Conservation (phyloP, 2,329 filamentous ascomycete species). For the Beauveria australis region DNA sequence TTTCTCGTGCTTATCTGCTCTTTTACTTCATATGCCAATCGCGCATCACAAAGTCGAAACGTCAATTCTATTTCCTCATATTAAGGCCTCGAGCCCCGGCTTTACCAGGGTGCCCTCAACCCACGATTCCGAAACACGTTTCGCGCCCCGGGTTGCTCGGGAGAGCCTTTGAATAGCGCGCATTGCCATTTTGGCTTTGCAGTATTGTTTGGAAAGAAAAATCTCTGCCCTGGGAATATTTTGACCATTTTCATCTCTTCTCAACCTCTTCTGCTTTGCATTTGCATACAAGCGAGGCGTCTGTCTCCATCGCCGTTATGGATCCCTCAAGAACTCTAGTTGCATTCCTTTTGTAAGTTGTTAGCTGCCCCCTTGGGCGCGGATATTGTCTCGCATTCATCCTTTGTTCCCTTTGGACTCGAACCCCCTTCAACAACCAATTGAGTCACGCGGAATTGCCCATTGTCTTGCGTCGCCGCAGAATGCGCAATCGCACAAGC, state of each 20-base stretch:
- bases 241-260: not conserved
- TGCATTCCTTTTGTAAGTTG: constrained; percentile 60
- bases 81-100: not conserved
- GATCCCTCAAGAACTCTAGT: constrained; percentile 58
- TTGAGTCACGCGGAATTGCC: constrained; percentile 1
- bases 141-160: not conserved
- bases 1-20: not conserved
- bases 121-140: constrained; percentile 8
- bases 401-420: constrained; percentile 14
- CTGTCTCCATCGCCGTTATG: constrained; percentile 28
- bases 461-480: constrained; percentile 8
- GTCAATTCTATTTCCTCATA: not conserved
- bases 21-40: not conserved
- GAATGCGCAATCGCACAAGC: not conserved
- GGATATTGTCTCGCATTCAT: constrained; percentile 17
- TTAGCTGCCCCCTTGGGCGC: constrained; percentile 12
- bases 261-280: not conserved
- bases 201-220: not conserved
- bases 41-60: not conserved
- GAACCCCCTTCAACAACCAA: constrained; percentile 1
- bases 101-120: not conserved
- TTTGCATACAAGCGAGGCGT: not conserved
- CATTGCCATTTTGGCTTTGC: not conserved
- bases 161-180: not conserved
- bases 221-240: not conserved